Evolutionary conservation across 768 basidiomycete species (phyloP).

Genomic region (Coprinopsis cinerea): DNA sequence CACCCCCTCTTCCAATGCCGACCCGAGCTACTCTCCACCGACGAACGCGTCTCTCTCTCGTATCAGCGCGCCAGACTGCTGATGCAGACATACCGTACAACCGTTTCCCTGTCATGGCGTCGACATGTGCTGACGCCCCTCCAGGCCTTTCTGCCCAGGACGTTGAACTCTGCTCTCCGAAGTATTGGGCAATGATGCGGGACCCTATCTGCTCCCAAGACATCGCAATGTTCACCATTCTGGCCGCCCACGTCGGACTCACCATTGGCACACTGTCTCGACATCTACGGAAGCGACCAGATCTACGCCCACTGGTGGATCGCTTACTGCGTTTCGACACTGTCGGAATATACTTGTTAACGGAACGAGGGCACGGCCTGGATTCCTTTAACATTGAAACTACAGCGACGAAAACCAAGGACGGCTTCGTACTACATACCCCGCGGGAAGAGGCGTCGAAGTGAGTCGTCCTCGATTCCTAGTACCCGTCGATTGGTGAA

Average conservation of each 20-base stretch:
- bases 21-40: slow-evolving; percentile 37
- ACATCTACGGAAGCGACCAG: slow-evolving; percentile 42
- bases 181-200: slow-evolving; percentile 48
- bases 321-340: slow-evolving; percentile 47
- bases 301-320: slow-evolving; percentile 43
- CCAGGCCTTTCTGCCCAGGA: slow-evolving; percentile 40
- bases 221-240: slow-evolving; percentile 47
- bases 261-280: slow-evolving; percentile 49
- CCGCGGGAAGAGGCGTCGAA: slow-evolving; percentile 55
- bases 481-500: slow-evolving; percentile 6
- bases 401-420: slow-evolving; percentile 43
- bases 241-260: slow-evolving; percentile 47
- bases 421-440: slow-evolving; percentile 51
- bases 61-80: slow-evolving; percentile 46
- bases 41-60: slow-evolving; percentile 43
- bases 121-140: slow-evolving; percentile 5
- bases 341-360: slow-evolving; percentile 47
- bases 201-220: slow-evolving; percentile 49
- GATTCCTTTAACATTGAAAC: slow-evolving; percentile 59
- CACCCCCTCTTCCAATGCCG: slow-evolving; percentile 43
- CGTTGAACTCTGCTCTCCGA: slow-evolving; percentile 41
- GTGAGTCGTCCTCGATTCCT: slow-evolving; percentile 25
- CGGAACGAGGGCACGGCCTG: slow-evolving; percentile 55
- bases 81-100: slow-evolving; percentile 43
- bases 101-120: background rate